Evolutionary conservation across 495 filamentous ascomycete genomes (phyloP).

Genomic region (Saxophila tyrrhenica): DNA sequence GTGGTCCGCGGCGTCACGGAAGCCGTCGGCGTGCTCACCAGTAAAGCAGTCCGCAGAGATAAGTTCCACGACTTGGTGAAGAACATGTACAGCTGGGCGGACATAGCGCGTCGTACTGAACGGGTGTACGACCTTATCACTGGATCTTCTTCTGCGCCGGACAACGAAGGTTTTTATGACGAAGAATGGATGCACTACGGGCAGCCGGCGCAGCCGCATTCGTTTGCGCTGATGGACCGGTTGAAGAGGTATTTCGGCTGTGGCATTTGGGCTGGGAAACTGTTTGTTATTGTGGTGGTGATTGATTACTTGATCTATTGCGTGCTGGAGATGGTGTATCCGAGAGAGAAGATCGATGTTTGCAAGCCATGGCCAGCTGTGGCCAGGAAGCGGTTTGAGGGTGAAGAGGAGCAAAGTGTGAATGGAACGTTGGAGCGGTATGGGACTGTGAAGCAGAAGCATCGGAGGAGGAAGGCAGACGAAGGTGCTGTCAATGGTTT

Average conservation of each 20-base stretch:
- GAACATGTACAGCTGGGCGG: conserved; percentile 95
- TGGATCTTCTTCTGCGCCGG: conserved; percentile 67
- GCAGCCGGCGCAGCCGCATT: conserved; percentile 62
- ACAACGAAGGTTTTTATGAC: conserved; percentile 72
- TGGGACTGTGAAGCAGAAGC: background rate
- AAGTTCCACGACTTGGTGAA: conserved; percentile 94
- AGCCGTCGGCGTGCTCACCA: conserved; percentile 70
- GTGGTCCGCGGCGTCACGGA: conserved; percentile 69
- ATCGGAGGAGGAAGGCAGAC: background rate
- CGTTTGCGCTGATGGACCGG: conserved; percentile 85
- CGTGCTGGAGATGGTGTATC: conserved; percentile 76
- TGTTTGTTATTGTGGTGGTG: conserved; percentile 89
- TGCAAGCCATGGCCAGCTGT: conserved; percentile 69
- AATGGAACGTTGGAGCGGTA: background rate
- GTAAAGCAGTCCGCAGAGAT: conserved; percentile 77
- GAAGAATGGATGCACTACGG: conserved; percentile 52
- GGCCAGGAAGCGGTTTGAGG: background rate
- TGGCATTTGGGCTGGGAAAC: conserved; percentile 96
- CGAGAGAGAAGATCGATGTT: conserved; percentile 73
- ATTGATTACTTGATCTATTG: conserved; percentile 86
- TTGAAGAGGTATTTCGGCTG: conserved; percentile 97
- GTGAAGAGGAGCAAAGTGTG: background rate
- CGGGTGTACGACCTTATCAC: conserved; percentile 88
- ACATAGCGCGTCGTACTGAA: conserved; percentile 85
- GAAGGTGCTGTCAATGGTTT: background rate